Base-by-base conservation (phyloP, 2,329 filamentous ascomycete species). In the Achaetomium macrosporum region DNA sequence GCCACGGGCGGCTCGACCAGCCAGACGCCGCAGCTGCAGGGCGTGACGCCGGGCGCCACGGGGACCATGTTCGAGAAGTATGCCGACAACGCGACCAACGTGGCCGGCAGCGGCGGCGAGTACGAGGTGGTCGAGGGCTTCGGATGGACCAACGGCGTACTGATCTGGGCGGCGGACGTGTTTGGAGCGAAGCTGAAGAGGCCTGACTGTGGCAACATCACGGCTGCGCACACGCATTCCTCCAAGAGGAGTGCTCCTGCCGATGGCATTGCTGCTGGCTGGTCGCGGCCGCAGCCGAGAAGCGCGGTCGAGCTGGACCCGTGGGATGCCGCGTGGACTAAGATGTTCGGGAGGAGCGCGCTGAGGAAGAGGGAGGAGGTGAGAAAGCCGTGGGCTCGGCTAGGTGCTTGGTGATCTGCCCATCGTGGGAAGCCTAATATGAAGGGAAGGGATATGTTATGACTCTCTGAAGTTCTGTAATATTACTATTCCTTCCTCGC, bases 21-120 rank as follows among this genome's bases (percentile, higher is more conserved):
- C 11, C 67, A 72, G 57, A 75, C 71, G 40, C 77, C 76, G 30
- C 76, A 73, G 64, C 70, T 83, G 50, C 64, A 66, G 15, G 77
- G 77, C 1, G 64, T 78, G 1, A 62, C 67, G 0, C 61, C 70
- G 1, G 60, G 70, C 7, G 68, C 73, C 17, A 67, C 68, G 8
- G 84, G 84, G 19, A 80, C 79, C 64, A 86, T 87, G 73, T 87
- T 87, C 64, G 84, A 87, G 66, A 87, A 87, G 72, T 87, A 87
- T 63, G 73, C 71, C 12, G 80, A 84, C 59, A 78, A 77, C 52
- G 68, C 77, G 8, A 81, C 76, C 42, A 83, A 84, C 57, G 77
- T 75, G 0, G 81, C 79, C 1, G 84, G 84, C 29, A 71, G 80
- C 7, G 84, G 84, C 6, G 84, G 84, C 58, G 84, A 87, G 71